A percentile compares a stretch with the other conserved stretches of the same genome.
Conservation (phyloP, 139 green algal genomes). For the Chlorella sp. region DNA sequence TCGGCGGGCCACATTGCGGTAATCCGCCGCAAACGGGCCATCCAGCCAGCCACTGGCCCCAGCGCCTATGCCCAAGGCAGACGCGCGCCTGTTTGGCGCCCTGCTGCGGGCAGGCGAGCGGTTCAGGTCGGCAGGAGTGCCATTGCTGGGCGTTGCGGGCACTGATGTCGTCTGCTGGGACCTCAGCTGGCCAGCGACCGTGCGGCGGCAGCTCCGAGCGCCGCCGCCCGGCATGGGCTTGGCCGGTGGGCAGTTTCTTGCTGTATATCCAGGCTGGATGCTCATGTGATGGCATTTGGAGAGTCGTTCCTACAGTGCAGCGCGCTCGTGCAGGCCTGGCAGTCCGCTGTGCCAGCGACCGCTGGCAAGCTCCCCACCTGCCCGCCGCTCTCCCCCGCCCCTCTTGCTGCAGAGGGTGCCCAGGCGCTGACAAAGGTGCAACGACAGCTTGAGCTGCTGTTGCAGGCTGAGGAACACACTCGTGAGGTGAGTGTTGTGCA, state of each 20-base stretch:
- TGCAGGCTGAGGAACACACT: conserved; percentile 16
- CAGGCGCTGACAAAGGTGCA: background rate
- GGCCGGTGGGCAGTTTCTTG: background rate
- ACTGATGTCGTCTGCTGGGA: background rate
- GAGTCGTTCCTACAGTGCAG: background rate
- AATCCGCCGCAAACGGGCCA: background rate
- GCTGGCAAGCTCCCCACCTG: too few species aligned
- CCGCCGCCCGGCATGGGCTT: background rate
- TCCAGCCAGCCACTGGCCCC: too few species aligned
- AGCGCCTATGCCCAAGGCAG: background rate
- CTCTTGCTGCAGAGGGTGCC: conserved; percentile 5
- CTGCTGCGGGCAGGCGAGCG: background rate
- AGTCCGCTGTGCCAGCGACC: background rate
- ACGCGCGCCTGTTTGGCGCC: conserved; percentile 18
- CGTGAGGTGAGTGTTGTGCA: background rate
- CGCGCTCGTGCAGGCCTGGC: too few species aligned
- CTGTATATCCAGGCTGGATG: background rate
- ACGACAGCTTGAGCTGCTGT: conserved; percentile 1
- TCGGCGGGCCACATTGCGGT: background rate
- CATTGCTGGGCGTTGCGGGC: conserved; percentile 22
- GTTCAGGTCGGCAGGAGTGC: conserved; percentile 18
- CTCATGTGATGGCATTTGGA: background rate
- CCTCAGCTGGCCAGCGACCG: background rate
- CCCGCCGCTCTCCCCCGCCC: background rate
- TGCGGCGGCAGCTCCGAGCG: background rate